These are phyloP conservation scores for Apiotrichum mycotoxinovorans DNA, from an alignment of 1,284 basidiomycete genomes.

Conservation along the genomic window DNA sequence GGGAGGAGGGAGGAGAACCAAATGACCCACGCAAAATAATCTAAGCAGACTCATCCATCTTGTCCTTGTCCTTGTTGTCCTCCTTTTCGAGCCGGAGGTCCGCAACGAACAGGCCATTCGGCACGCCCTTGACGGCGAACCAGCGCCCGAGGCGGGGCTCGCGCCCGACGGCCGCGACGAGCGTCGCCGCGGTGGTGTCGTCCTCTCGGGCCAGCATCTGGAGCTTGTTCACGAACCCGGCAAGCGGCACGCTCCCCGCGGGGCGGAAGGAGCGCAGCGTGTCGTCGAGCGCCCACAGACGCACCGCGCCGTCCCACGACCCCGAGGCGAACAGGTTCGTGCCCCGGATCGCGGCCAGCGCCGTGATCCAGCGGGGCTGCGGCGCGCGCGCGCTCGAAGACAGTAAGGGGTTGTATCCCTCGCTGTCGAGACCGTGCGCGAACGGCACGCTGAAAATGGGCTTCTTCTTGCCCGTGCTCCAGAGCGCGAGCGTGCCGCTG, in stretches of 20 bases:
- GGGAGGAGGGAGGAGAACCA: neutral
- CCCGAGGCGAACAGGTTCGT: constrained; percentile 89
- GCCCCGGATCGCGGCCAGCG: constrained; percentile 75
- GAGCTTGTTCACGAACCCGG: constrained; percentile 84
- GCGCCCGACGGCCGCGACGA: constrained; percentile 77
- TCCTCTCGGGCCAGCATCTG: constrained; percentile 59
- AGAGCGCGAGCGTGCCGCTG: constrained; percentile 86
- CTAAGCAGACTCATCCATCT: neutral
- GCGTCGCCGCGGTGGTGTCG: constrained; percentile 53
- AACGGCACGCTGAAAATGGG: constrained; percentile 78
- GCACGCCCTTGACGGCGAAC: constrained; percentile 66
- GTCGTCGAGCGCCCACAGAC: constrained; percentile 80
- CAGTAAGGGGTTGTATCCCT: constrained; percentile 53
- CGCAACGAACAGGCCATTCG: constrained; percentile 70
- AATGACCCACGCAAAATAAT: neutral
- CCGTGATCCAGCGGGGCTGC: constrained; percentile 86
- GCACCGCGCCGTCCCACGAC: constrained; percentile 85
- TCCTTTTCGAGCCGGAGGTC: constrained; percentile 25
- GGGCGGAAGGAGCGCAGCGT: constrained; percentile 71
- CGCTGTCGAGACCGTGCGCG: constrained; percentile 65
- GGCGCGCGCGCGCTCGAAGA: constrained; percentile 31
- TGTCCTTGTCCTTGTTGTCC: neutral
- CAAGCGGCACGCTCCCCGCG: constrained; percentile 56
- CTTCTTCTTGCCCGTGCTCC: constrained; percentile 94
- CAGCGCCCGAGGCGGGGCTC: constrained; percentile 88